A percentile compares a stretch with the other conserved stretches of the same genome.
Evolutionary conservation across 495 filamentous ascomycete species (phyloP).

Genomic region (Tuber calosporum): DNA sequence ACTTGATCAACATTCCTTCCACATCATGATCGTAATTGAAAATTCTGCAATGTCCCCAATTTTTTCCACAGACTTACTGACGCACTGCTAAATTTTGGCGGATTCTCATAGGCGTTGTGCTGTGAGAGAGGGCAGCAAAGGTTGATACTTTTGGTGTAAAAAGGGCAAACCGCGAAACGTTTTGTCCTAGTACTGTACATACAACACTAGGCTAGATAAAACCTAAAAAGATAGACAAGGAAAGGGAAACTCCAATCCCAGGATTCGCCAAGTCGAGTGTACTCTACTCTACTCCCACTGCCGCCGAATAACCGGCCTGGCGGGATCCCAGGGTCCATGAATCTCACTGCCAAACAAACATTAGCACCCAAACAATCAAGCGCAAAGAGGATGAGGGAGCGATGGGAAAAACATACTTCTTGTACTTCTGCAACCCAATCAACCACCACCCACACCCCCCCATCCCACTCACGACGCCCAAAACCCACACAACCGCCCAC

Average conservation of each 20-base stretch:
- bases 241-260: neutral
- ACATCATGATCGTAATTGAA: too few species aligned
- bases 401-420: slow-evolving; percentile 52
- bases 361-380: neutral
- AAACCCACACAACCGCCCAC: slow-evolving; percentile 63
- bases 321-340: slow-evolving; percentile 94
- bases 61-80: too few species aligned
- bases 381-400: neutral
- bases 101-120: too few species aligned
- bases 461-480: slow-evolving; percentile 75
- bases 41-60: too few species aligned
- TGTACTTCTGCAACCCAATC: slow-evolving; percentile 94
- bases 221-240: neutral
- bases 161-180: too few species aligned
- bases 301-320: slow-evolving; percentile 64
- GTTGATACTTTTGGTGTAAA: too few species aligned
- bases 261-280: neutral
- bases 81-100: too few species aligned
- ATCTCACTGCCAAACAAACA: slow-evolving; percentile 56
- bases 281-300: slow-evolving; percentile 35
- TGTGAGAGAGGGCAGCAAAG: too few species aligned
- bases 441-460: slow-evolving; percentile 97
- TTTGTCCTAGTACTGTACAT: too few species aligned
- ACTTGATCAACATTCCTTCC: too few species aligned
- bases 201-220: neutral